phyloP scores from a whole-genome alignment of 1,284 basidiomycete species.

The Xerocomus amazonicus region DNA sequence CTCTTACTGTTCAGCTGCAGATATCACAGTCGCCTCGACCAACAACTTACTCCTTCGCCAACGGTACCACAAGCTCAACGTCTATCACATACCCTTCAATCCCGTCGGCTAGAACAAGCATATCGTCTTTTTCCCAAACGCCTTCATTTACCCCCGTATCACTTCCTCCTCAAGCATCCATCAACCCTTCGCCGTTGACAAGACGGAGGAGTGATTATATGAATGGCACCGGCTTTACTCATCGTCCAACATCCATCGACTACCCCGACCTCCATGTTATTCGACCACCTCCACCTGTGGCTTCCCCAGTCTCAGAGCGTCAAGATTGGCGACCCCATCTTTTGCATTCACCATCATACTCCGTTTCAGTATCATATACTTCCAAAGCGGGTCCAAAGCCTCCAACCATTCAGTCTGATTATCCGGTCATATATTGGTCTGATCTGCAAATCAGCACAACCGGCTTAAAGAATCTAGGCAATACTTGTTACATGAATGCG shows the following conservation, averaged over 20 bases:
- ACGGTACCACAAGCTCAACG: constrained; percentile 27
- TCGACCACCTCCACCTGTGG: constrained; percentile 74
- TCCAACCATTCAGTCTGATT: constrained; percentile 65
- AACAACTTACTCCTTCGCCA: constrained; percentile 33
- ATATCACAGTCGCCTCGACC: constrained; percentile 30
- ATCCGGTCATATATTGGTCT: constrained; percentile 76
- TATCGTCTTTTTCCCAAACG: constrained; percentile 32
- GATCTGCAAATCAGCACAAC: constrained; percentile 78
- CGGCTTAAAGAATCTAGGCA: constrained; percentile 94
- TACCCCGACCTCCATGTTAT: constrained; percentile 76
- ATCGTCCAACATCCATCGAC: constrained; percentile 58
- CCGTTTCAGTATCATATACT: constrained; percentile 21
- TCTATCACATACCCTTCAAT: constrained; percentile 48
- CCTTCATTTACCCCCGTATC: constrained; percentile 40
- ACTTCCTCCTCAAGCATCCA: constrained; percentile 75
- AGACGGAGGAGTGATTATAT: constrained; percentile 76
- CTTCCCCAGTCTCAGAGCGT: constrained; percentile 61
- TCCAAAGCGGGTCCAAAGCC: constrained; percentile 38
- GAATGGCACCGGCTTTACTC: constrained; percentile 61
- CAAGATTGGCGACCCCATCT: constrained; percentile 62
- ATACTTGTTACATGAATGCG: constrained; percentile 99
- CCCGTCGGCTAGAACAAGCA: constrained; percentile 30
- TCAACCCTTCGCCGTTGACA: constrained; percentile 64
- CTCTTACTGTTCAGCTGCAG: constrained; percentile 18
- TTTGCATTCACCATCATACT: constrained; percentile 32